phyloP scores from a whole-genome alignment of 768 basidiomycete species.

The Tricholoma terreum region DNA sequence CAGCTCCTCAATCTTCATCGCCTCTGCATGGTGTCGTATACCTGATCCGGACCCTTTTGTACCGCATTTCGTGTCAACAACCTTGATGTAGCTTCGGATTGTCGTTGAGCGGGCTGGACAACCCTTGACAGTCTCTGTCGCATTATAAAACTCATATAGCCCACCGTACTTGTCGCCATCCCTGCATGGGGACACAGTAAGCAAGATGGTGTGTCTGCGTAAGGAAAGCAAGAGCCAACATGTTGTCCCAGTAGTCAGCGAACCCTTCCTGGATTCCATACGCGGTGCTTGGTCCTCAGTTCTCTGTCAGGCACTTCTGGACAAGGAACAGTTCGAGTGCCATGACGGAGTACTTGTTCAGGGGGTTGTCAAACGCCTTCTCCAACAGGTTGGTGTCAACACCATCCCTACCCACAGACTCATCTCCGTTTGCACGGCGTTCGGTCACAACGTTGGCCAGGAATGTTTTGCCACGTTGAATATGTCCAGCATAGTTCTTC shows the following conservation, averaged over 20 bases:
- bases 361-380: conserved; percentile 26
- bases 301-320: conserved; percentile 29
- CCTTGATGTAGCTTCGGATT: conserved; percentile 17
- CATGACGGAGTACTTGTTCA: conserved; percentile 24
- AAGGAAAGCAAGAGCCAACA: too few species aligned
- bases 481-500: neutral
- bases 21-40: conserved; percentile 18
- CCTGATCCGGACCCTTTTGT: neutral
- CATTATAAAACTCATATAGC: conserved; percentile 16
- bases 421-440: neutral
- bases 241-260: conserved; percentile 24
- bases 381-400: conserved; percentile 19
- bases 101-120: conserved; percentile 21
- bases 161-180: conserved; percentile 18
- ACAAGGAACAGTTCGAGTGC: conserved; percentile 27
- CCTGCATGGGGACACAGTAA: too few species aligned
- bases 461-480: neutral
- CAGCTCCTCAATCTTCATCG: conserved; percentile 21
- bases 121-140: conserved; percentile 13
- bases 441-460: neutral
- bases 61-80: conserved; percentile 18
- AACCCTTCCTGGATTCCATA: conserved; percentile 26
- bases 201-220: too few species aligned
- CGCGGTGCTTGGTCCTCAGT: conserved; percentile 14
- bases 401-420: conserved; percentile 2